A percentile compares a stretch with the other conserved stretches of the same genome.
Conservation (phyloP, 805 yeast genomes). For the Scheffersomyces lignosus region DNA sequence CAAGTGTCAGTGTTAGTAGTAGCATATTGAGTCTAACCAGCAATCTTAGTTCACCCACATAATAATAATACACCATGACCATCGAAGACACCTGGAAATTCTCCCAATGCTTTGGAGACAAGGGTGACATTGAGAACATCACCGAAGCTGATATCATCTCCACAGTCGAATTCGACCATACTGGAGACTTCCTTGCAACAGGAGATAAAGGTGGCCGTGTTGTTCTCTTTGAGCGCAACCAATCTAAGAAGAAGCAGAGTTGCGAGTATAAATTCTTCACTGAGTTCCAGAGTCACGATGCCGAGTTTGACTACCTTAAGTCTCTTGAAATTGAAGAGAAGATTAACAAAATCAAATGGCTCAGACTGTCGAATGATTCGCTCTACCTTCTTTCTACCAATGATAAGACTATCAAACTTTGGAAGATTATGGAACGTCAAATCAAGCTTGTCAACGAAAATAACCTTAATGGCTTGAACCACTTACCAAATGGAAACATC, state of each 20-base stretch:
- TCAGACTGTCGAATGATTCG: conserved; percentile 83
- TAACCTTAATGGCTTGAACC: conserved; percentile 48
- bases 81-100: conserved; percentile 66
- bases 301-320: conserved; percentile 95
- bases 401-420: conserved; percentile 96
- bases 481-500: conserved; percentile 23
- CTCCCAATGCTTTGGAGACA: conserved; percentile 98
- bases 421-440: conserved; percentile 93
- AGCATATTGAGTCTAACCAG: too few species aligned
- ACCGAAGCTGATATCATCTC: conserved; percentile 97
- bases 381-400: conserved; percentile 88
- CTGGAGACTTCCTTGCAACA: conserved; percentile 94
- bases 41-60: too few species aligned
- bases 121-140: conserved; percentile 92
- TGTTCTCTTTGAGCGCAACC: conserved; percentile 89
- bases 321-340: conserved; percentile 97
- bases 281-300: conserved; percentile 97
- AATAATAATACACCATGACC: conserved; percentile 10
- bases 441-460: conserved; percentile 91
- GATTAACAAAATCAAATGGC: conserved; percentile 97
- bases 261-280: conserved; percentile 96
- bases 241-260: conserved; percentile 53
- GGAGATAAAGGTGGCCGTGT: conserved; percentile 99
- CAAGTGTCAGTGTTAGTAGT: too few species aligned
- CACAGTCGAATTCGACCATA: conserved; percentile 92